These are phyloP conservation scores for Sophora flavescens DNA, from an alignment of 306 rosid genomes.

Conservation along the genomic window DNA sequence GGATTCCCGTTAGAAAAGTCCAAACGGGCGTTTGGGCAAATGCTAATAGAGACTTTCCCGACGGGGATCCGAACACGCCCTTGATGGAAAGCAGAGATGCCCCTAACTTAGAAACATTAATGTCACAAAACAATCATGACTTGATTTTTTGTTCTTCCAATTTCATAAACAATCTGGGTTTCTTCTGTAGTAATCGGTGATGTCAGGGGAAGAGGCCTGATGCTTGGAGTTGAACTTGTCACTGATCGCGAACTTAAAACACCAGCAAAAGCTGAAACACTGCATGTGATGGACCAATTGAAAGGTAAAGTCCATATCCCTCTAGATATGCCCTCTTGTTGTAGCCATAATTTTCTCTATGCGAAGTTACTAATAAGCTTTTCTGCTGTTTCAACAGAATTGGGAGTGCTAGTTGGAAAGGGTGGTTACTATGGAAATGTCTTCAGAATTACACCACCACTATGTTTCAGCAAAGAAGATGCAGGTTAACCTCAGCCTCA, in stretches of 20 bases:
- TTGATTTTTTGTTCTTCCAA: neutral
- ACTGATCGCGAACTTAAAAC: slow-evolving; percentile 72
- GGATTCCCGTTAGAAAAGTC: too few species aligned
- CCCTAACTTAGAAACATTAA: neutral
- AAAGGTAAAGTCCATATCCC: slow-evolving; percentile 59
- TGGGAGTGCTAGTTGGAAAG: slow-evolving; percentile 77
- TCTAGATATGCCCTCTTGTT: neutral
- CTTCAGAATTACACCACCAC: slow-evolving; percentile 82
- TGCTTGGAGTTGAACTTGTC: slow-evolving; percentile 89
- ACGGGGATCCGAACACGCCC: too few species aligned
- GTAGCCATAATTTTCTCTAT: neutral
- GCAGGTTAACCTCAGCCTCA: slow-evolving; percentile 59
- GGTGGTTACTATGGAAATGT: slow-evolving; percentile 90
- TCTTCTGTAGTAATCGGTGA: slow-evolving; percentile 74
- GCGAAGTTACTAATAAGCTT: neutral
- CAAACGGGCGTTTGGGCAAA: too few species aligned
- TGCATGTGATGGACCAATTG: slow-evolving; percentile 75
- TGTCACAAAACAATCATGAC: neutral
- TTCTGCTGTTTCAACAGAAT: slow-evolving; percentile 47
- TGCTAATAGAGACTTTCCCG: too few species aligned
- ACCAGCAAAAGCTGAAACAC: slow-evolving; percentile 82
- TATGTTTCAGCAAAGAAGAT: slow-evolving; percentile 84
- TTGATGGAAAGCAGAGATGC: neutral
- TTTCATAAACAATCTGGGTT: slow-evolving; percentile 23
- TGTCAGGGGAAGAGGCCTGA: slow-evolving; percentile 84